Evolutionary conservation across 257 asterid genomes (phyloP).

Genomic region (Penstemon newberryi): DNA sequence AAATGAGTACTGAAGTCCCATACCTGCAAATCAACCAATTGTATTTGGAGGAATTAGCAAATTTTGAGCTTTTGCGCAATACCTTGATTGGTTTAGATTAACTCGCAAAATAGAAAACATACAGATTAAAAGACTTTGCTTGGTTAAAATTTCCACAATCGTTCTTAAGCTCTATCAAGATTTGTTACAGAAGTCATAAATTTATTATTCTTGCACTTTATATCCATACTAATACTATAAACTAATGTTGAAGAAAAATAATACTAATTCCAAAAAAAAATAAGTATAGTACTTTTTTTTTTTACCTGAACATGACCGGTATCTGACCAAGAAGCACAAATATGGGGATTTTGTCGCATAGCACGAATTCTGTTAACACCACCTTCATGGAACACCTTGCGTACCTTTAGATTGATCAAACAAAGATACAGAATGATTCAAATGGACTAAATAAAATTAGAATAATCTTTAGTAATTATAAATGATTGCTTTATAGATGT

Average conservation of each 20-base stretch:
- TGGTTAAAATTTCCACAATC: background rate
- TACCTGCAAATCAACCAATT: slow-evolving; percentile 48
- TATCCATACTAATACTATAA: background rate
- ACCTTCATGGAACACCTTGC: slow-evolving; percentile 73
- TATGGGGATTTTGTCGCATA: slow-evolving; percentile 84
- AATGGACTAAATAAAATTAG: background rate
- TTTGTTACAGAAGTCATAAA: background rate
- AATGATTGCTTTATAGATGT: background rate
- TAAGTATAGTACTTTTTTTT: too few relatives aligned
- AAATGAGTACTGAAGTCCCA: slow-evolving; percentile 92
- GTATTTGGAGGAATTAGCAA: slow-evolving; percentile 15
- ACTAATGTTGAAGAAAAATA: background rate
- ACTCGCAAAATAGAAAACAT: slow-evolving; percentile 7
- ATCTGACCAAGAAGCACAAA: slow-evolving; percentile 94
- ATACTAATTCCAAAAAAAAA: background rate
- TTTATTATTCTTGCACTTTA: background rate
- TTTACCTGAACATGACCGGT: slow-evolving; percentile 84
- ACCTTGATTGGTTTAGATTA: background rate
- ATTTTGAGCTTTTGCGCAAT: slow-evolving; percentile 1
- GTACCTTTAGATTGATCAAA: slow-evolving; percentile 47
- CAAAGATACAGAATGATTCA: slow-evolving; percentile 19
- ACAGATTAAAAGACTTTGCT: background rate
- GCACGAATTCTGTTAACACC: slow-evolving; percentile 87
- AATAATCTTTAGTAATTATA: background rate
- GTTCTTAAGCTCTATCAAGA: background rate